Conservation (phyloP, 495 filamentous ascomycete genomes). For the Copromyces sp. region DNA sequence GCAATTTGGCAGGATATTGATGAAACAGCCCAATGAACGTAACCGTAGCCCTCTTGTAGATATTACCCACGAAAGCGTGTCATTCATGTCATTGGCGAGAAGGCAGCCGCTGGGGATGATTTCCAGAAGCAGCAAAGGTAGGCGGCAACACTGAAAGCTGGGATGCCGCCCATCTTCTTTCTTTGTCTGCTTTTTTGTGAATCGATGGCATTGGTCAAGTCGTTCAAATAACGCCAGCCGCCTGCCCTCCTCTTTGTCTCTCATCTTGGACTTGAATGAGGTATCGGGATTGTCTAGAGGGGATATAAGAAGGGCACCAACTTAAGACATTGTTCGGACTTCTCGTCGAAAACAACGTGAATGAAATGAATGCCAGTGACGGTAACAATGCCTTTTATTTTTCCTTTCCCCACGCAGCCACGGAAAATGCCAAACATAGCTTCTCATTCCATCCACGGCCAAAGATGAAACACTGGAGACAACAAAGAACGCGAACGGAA, state of each 20-base stretch:
- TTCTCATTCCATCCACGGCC: neutral
- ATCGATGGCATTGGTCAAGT: neutral
- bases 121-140: neutral
- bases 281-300: neutral
- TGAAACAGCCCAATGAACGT: neutral
- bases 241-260: neutral
- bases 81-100: neutral
- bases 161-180: neutral
- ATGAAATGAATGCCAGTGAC: neutral
- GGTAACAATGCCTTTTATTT: conserved; percentile 4
- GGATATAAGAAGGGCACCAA: neutral
- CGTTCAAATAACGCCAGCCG: neutral
- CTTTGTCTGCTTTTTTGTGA: neutral
- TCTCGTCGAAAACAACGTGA: neutral
- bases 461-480: neutral
- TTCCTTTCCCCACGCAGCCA: neutral
- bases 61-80: neutral
- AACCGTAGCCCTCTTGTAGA: neutral
- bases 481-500: neutral
- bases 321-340: neutral
- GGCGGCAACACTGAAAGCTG: neutral
- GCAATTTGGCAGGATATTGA: neutral
- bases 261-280: neutral
- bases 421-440: conserved; percentile 1
- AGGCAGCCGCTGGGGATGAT: neutral